Evolutionary conservation across 2,329 filamentous ascomycete genomes (phyloP).

Genomic region (Fusarium coicis): DNA sequence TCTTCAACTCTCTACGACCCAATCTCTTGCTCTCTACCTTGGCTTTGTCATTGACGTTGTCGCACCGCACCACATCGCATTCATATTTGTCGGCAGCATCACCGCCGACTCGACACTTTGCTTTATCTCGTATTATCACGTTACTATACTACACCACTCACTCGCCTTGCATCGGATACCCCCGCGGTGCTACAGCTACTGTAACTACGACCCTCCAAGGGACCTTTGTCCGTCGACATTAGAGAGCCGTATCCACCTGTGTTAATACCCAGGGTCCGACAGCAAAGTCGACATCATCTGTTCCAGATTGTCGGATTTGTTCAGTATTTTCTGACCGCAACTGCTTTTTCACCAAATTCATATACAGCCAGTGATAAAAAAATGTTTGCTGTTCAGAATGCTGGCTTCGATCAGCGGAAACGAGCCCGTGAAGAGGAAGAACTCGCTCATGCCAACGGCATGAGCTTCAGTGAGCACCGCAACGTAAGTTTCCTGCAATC

Average conservation of each 20-base stretch:
- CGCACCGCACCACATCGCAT: constrained; percentile 1
- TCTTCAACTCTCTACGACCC: constrained; percentile 12
- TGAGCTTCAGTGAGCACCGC: constrained; percentile 62
- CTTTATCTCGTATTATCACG: constrained; percentile 12
- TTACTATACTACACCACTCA: constrained; percentile 17
- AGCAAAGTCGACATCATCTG: constrained; percentile 28
- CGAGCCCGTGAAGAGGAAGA: constrained; percentile 59
- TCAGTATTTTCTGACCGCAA: constrained; percentile 11
- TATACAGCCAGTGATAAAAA: constrained; percentile 23
- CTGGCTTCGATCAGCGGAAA: constrained; percentile 55
- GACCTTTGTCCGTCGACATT: constrained; percentile 20
- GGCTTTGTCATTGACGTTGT: constrained; percentile 17
- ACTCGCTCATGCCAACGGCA: constrained; percentile 48
- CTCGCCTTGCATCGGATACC: constrained; percentile 25
- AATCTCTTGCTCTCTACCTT: constrained; percentile 27
- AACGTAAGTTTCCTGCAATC: constrained; percentile 53
- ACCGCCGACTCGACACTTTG: not conserved
- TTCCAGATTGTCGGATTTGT: constrained; percentile 12
- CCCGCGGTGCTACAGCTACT: constrained; percentile 20
- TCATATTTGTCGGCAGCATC: constrained; percentile 14
- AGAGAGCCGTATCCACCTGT: constrained; percentile 36
- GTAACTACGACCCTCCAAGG: constrained; percentile 14
- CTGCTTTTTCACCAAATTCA: constrained; percentile 6
- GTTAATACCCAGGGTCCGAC: constrained; percentile 39
- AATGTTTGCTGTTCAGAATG: constrained; percentile 52